phyloP scores from a whole-genome alignment of 208 protist species.

The Strigomonas culicis region DNA sequence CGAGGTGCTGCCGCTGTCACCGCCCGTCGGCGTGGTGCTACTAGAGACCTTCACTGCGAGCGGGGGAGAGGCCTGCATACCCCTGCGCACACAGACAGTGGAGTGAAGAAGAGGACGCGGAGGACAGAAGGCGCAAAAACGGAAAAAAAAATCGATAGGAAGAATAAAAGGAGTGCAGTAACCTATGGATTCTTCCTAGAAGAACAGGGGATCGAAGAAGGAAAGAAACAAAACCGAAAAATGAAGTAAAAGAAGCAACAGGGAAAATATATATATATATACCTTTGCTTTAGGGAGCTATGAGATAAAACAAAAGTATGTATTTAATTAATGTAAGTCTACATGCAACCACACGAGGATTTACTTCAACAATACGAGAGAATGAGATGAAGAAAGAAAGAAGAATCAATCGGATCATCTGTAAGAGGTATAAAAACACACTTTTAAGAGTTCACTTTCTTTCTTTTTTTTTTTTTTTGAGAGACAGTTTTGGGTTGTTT shows the following conservation, averaged over 20 bases:
- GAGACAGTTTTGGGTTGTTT: background rate
- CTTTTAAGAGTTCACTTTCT: too few relatives aligned
- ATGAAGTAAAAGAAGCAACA: background rate
- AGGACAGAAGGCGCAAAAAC: background rate
- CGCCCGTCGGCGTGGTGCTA: too few relatives aligned
- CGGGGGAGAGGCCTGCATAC: too few relatives aligned
- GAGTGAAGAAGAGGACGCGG: background rate
- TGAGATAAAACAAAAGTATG: background rate
- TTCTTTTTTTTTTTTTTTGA: conserved; percentile 1
- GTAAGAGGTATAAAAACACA: background rate
- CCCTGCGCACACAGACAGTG: too few relatives aligned
- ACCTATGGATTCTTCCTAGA: background rate
- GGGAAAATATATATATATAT: background rate
- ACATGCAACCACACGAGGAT: too few relatives aligned
- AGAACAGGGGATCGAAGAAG: conserved; percentile 4
- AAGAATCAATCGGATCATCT: background rate
- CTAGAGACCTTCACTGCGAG: too few relatives aligned
- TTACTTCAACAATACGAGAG: background rate
- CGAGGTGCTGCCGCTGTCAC: too few relatives aligned
- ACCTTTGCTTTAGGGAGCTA: background rate
- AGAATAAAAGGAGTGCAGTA: background rate
- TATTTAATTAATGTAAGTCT: background rate
- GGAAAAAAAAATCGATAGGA: conserved; percentile 8
- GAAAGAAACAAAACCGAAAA: conserved; percentile 9
- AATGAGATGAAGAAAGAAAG: conserved; percentile 7